Evolutionary conservation across 352 stramenopile genomes (phyloP), one percentile per base, ranked within the genome.

Genomic region (Pythium monospermum): DNA sequence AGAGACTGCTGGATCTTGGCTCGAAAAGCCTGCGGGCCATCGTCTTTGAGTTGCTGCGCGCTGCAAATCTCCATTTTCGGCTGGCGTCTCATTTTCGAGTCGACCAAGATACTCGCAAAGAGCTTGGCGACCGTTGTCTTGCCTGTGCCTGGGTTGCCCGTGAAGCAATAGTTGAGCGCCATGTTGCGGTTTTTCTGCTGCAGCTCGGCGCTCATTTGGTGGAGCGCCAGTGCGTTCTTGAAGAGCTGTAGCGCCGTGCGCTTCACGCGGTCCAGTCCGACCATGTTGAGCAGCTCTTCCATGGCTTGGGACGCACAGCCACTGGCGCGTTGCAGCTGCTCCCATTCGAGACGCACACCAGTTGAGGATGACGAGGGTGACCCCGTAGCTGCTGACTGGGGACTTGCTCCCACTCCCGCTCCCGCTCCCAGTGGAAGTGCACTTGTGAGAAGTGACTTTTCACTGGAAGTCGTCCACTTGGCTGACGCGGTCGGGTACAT

Each of bases 191-290:
- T 95, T 57, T 85, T 82, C 60, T 89, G 90, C 8, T 81, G 63
- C 44, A 78, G 71, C 7, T 56, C 32, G 2, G 57, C 21, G 15
- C 74, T 69, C 57, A 95, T 73, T 26, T 66, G 46, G 41, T 75
- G 67, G 8, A 93, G 46, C 1, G 65, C 61, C n/a, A 92, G 61
- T 6, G 76, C 78, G 31, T 60, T 79, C 62, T 88, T 87, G 44
- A 89, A 95, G 30, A 95, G 48, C 25, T 78, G 71, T 0, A 91
- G 61, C 1, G 83, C 83, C 46, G 58, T 68, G 30, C 78, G 50
- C 49, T 96, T 96, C 3, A 96, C 87, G 46, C 83, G 81, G 11
- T 53, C 70, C n/a, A 96, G 64, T 2, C 86, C 86, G 25, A 87
- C 86, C 38, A 95, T 71, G 40, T 83, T 83, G 13, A 95, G 38